These are phyloP conservation scores for Dictyostelium firmibasis DNA, from an alignment of 78 protist species.

Conservation along the genomic window DNA sequence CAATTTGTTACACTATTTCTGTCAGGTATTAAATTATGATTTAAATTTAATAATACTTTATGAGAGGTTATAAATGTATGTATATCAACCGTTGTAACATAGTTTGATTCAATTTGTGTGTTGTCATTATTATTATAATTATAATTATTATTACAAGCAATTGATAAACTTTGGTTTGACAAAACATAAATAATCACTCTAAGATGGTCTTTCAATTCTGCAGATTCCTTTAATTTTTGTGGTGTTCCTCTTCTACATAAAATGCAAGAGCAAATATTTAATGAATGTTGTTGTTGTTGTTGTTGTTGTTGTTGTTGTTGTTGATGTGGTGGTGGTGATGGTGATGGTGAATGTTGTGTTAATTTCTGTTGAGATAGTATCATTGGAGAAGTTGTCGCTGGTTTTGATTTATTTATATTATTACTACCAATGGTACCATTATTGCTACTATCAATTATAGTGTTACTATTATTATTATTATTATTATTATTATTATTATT, in stretches of 20 bases:
- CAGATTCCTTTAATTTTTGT: not conserved
- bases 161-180: not conserved
- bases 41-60: not conserved
- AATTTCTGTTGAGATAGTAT: not conserved
- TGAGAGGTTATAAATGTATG: not conserved
- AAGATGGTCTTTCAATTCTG: not conserved
- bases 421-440: too few relatives aligned
- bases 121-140: not conserved
- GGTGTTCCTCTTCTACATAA: slow-evolving; percentile 2
- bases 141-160: too few relatives aligned
- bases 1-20: slow-evolving; percentile 1
- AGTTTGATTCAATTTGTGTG: not conserved
- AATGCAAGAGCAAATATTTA: not conserved
- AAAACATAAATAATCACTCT: not conserved
- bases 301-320: not conserved
- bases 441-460: too few relatives aligned
- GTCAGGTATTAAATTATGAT: not conserved
- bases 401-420: not conserved
- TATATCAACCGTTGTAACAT: not conserved
- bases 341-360: not conserved
- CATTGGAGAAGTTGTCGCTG: not conserved
- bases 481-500: too few relatives aligned
- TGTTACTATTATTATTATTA: too few relatives aligned
- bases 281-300: not conserved
- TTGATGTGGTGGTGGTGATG: too few relatives aligned